A percentile compares a stretch with the other conserved stretches of the same genome.
Evolutionary conservation across 129 eudicot species (phyloP).

Genomic region (Pulicaria dysenterica): DNA sequence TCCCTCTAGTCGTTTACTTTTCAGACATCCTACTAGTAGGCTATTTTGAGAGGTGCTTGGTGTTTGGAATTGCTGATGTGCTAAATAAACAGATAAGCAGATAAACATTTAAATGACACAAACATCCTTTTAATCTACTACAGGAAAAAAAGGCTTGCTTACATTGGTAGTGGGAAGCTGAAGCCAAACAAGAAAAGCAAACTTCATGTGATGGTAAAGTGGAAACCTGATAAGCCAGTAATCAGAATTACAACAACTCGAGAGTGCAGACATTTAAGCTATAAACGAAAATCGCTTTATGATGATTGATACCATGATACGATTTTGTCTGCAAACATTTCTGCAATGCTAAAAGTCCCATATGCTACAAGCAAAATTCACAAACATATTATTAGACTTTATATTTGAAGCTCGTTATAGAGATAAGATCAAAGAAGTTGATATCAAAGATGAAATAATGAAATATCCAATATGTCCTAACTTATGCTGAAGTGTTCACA

Average conservation of each 20-base stretch:
- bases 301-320: constrained; percentile 58
- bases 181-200: constrained; percentile 97
- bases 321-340: constrained; percentile 70
- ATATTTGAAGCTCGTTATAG: background rate
- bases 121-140: background rate
- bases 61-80: too few relatives aligned
- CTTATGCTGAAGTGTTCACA: background rate
- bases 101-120: too few relatives aligned
- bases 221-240: constrained; percentile 65
- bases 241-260: background rate
- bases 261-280: constrained; percentile 2
- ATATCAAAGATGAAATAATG: background rate
- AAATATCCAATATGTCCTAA: background rate
- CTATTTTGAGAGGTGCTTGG: too few relatives aligned
- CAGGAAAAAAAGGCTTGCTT: constrained; percentile 26
- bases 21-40: too few relatives aligned
- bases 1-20: too few relatives aligned
- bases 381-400: background rate
- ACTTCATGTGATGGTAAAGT: constrained; percentile 80
- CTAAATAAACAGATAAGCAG: too few relatives aligned
- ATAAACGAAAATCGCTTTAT: background rate
- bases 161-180: constrained; percentile 82
- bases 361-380: constrained; percentile 60
- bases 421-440: background rate
- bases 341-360: constrained; percentile 86